Conservation (phyloP, 345 rosid species). For the Gynandropsis gynandra region DNA sequence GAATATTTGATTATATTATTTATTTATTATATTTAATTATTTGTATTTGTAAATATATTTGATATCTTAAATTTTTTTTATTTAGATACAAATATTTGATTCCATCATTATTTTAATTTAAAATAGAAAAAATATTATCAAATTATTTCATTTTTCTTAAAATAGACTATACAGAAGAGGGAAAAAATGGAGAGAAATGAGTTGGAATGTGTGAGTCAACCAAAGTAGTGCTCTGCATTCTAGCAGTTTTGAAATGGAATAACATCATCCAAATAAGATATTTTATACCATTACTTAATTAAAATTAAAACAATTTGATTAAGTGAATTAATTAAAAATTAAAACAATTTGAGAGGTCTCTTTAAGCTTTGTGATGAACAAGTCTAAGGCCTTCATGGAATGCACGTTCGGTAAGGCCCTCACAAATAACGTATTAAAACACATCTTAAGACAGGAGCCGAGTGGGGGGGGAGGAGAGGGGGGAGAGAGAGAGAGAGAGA, state of each 20-base stretch:
- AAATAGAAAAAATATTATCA: no score
- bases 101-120: no score
- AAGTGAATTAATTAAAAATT: not conserved
- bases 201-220: constrained; percentile 10
- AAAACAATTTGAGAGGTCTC: constrained; percentile 10
- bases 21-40: no score
- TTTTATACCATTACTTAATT: constrained; percentile 6
- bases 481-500: not conserved
- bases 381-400: constrained; percentile 27
- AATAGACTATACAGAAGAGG: no score
- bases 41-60: no score
- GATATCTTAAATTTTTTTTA: no score
- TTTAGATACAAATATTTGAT: no score
- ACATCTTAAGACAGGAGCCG: constrained; percentile 4
- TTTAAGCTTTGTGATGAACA: constrained; percentile 15
- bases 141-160: no score
- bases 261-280: not conserved
- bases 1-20: no score
- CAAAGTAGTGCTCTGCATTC: constrained; percentile 34
- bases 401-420: constrained; percentile 29
- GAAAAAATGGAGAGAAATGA: no score
- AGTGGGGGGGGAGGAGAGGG: not conserved
- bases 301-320: not conserved
- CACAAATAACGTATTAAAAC: constrained; percentile 27
- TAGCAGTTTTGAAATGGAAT: constrained; percentile 14